Evolutionary conservation across 371 early-diverging fungal genomes (phyloP).

Genomic region (Apophysomyces variabilis): DNA sequence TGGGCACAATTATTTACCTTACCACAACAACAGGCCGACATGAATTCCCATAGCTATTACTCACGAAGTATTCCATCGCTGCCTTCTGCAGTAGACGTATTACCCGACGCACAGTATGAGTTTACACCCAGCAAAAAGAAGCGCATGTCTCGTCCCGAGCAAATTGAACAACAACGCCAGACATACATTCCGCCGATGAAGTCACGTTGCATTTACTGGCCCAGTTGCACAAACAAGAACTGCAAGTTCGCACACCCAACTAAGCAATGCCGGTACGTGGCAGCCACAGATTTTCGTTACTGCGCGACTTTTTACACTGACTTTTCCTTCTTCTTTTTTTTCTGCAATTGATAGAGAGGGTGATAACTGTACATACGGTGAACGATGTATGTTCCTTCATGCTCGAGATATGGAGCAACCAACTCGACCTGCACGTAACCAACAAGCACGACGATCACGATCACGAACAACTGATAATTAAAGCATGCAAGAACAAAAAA

Average conservation of each 20-base stretch:
- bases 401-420: constrained; percentile 35
- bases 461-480: constrained; percentile 2
- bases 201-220: constrained; percentile 62
- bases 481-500: background rate
- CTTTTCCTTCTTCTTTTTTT: background rate
- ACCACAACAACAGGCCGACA: constrained; percentile 6
- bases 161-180: constrained; percentile 46
- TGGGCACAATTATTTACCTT: constrained; percentile 5
- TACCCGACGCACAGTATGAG: background rate
- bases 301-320: background rate
- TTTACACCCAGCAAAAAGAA: constrained; percentile 21
- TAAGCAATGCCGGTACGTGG: constrained; percentile 53
- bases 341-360: constrained; percentile 37
- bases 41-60: constrained; percentile 5
- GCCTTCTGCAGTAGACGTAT: constrained; percentile 4
- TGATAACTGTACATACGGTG: constrained; percentile 50
- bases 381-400: constrained; percentile 59
- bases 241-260: constrained; percentile 63
- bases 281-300: background rate
- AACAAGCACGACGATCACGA: constrained; percentile 5
- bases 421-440: constrained; percentile 1
- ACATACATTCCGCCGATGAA: constrained; percentile 41
- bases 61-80: constrained; percentile 6
- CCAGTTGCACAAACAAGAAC: constrained; percentile 61
- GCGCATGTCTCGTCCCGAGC: constrained; percentile 36